Base-by-base conservation (phyloP, 768 basidiomycete genomes). In the Terana coerulea region DNA sequence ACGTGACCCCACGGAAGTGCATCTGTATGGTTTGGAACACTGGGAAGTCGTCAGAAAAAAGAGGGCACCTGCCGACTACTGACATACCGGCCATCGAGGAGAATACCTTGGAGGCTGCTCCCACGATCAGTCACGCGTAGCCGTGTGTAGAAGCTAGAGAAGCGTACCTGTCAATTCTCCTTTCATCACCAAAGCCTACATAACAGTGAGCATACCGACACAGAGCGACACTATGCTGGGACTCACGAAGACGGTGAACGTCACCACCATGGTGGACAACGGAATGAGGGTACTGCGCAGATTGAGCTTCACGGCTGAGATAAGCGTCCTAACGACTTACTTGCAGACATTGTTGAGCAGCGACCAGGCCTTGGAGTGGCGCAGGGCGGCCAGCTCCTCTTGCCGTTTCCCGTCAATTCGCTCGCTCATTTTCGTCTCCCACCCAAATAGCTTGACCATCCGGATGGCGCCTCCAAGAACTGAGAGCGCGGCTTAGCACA, bases 21-120 rank as follows among this genome's bases (percentile, higher is more conserved):
- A 72, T 70, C 26, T 80, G 75, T 25, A 89, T 64, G 56, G 83
- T 71, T 43, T 82, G 77, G 59, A 89, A 88, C 26, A 87, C 80
- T 51, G 14, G 3, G 41, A 21, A 25, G 8, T 2, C 1, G 15
- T 31, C 1, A 24, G 49, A 51, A 9, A 10, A 5, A 11, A 19
- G 49, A 21, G 6, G 11, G n/a, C 21, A 31, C 22, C 19, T 17
- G n/a, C 14, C 4, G 15, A 25, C 15, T 12, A 14, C 17, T n/a
- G 31, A 49, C 58, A 25, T 39, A 67, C 67, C 54, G 17, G 69
- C 58, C 60, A 71, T 70, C 0, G 71, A 64, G 14, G 70, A 70
- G 58, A 75, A 75, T 26, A 75, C 69, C 8, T 51, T 61, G 6
- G 71, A 69, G 1, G 72, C 72, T n/a, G n/a, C n/a, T n/a, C n/a